Evolutionary conservation across 2,329 filamentous ascomycete genomes (phyloP).

Genomic region (Alternaria gaisen): DNA sequence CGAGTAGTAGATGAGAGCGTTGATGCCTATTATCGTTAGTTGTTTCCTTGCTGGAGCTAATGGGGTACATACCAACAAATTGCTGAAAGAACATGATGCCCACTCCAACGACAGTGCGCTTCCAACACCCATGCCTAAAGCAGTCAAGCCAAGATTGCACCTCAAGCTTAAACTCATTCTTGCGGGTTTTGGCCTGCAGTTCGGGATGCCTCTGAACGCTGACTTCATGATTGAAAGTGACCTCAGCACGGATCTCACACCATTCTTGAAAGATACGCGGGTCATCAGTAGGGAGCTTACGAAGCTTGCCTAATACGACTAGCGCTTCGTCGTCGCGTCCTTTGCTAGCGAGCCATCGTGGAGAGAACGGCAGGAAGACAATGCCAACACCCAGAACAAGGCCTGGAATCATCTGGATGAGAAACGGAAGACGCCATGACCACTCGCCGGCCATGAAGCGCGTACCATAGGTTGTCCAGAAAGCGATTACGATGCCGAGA

Average conservation of each 20-base stretch:
- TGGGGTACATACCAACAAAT: conserved; percentile 43
- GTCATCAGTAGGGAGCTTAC: conserved; percentile 60
- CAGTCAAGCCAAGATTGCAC: conserved; percentile 58
- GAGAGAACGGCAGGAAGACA: conserved; percentile 63
- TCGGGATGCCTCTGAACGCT: conserved; percentile 51
- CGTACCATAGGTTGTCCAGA: conserved; percentile 65
- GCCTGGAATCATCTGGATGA: conserved; percentile 57
- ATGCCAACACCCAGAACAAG: conserved; percentile 54
- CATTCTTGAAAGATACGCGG: conserved; percentile 62
- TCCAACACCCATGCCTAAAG: conserved; percentile 57
- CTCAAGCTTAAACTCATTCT: conserved; percentile 56
- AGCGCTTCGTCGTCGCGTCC: conserved; percentile 59
- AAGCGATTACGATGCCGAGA: conserved; percentile 60
- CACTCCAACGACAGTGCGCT: conserved; percentile 54
- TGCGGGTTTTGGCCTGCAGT: conserved; percentile 38
- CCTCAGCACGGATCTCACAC: conserved; percentile 63
- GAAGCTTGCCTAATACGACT: conserved; percentile 58
- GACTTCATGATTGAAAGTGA: conserved; percentile 60
- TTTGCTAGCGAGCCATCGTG: conserved; percentile 61
- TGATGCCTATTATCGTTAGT: conserved; percentile 28
- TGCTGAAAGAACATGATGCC: conserved; percentile 58
- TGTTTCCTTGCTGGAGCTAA: background rate
- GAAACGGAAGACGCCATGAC: conserved; percentile 59
- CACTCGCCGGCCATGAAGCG: conserved; percentile 53
- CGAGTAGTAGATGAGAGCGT: conserved; percentile 67